Conservation (phyloP, 2,329 filamentous ascomycete species). For the Aspergillus jensenii region DNA sequence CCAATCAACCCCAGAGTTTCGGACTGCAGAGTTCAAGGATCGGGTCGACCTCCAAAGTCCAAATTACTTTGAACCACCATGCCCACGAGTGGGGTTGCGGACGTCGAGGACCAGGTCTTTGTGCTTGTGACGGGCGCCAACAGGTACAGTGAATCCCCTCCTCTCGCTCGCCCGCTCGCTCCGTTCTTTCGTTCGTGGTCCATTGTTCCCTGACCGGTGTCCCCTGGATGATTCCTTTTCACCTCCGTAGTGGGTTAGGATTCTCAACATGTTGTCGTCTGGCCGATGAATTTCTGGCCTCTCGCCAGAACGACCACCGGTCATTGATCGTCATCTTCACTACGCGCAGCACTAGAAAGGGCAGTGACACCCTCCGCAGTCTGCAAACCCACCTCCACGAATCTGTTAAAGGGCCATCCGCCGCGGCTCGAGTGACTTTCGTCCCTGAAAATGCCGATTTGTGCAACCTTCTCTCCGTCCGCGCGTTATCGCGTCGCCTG, state of each 20-base stretch:
- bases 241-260: constrained; percentile 70
- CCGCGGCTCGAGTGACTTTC: constrained; percentile 48
- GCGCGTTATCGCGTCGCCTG: constrained; percentile 53
- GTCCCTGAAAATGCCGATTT: constrained; percentile 60
- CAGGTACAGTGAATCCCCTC: constrained; percentile 57
- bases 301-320: constrained; percentile 60
- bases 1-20: neutral
- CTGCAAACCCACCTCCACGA: constrained; percentile 63
- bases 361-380: constrained; percentile 65
- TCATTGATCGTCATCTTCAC: constrained; percentile 80
- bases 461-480: constrained; percentile 55
- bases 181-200: neutral
- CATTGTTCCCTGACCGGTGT: constrained; percentile 11
- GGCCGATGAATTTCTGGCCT: constrained; percentile 82
- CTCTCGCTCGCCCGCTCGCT: neutral
- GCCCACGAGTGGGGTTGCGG: constrained; percentile 10
- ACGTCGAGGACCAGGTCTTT: constrained; percentile 29
- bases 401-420: constrained; percentile 38
- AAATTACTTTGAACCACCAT: constrained; percentile 12
- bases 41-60: neutral
- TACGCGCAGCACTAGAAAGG: constrained; percentile 74
- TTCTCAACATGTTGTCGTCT: constrained; percentile 79
- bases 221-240: constrained; percentile 8
- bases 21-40: neutral
- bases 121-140: constrained; percentile 83